These are phyloP conservation scores for Colletotrichum truncatum DNA, from an alignment of 2,329 filamentous ascomycete genomes.

Conservation along the genomic window DNA sequence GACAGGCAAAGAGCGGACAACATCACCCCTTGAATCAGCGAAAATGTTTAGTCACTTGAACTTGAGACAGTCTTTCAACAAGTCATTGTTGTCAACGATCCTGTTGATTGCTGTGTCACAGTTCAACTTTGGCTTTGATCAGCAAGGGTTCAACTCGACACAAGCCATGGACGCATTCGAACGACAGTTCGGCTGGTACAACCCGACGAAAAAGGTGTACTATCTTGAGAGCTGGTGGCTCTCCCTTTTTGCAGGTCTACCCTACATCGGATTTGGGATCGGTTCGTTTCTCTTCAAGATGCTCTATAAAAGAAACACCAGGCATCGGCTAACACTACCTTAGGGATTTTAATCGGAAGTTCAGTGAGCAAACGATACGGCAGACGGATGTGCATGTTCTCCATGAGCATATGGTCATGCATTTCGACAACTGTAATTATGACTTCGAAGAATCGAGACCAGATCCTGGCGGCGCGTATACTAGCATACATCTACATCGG, in stretches of 20 bases:
- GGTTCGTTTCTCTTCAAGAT: slow-evolving; percentile 34
- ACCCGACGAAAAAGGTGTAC: slow-evolving; percentile 35
- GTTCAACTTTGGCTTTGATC: slow-evolving; percentile 52
- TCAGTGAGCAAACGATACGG: slow-evolving; percentile 36
- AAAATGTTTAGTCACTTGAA: slow-evolving; percentile 1
- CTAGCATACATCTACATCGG: slow-evolving; percentile 49
- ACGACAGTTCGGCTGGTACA: slow-evolving; percentile 42
- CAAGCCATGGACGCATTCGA: slow-evolving; percentile 48
- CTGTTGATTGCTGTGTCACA: slow-evolving; percentile 44
- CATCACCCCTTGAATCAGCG: background rate
- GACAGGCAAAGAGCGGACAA: background rate
- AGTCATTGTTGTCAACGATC: slow-evolving; percentile 28
- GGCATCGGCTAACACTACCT: background rate
- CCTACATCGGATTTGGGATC: slow-evolving; percentile 44
- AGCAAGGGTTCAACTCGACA: slow-evolving; percentile 45
- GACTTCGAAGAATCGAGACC: slow-evolving; percentile 38
- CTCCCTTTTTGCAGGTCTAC: slow-evolving; percentile 46
- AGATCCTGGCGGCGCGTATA: slow-evolving; percentile 45
- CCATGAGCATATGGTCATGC: slow-evolving; percentile 46
- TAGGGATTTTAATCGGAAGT: slow-evolving; percentile 36
- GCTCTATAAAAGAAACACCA: background rate
- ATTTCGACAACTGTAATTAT: slow-evolving; percentile 41
- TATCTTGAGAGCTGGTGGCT: slow-evolving; percentile 41
- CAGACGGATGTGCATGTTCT: slow-evolving; percentile 36
- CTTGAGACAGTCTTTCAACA: slow-evolving; percentile 33